Conservation (phyloP, 257 asterid genomes). For the Nemophila menziesii region DNA sequence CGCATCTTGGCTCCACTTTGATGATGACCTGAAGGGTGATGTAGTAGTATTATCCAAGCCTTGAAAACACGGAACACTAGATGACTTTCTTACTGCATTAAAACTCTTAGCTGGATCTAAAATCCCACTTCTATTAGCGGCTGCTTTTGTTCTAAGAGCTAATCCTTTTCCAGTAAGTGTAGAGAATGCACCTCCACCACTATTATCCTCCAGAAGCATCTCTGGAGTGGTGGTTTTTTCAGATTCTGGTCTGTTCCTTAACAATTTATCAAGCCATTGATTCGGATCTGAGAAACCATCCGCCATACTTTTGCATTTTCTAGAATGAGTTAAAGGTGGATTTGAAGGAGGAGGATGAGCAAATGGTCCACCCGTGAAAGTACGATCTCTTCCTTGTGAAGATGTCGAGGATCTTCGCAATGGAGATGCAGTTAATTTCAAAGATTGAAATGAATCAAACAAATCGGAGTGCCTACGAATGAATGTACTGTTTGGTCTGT, state of each 20-base stretch:
- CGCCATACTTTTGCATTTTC: slow-evolving; percentile 57
- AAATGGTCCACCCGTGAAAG: slow-evolving; percentile 37
- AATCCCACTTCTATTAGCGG: slow-evolving; percentile 43
- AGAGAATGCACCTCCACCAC: slow-evolving; percentile 28
- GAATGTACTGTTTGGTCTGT: slow-evolving; percentile 49
- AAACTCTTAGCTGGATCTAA: slow-evolving; percentile 23
- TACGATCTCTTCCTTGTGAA: slow-evolving; percentile 41
- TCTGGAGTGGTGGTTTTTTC: slow-evolving; percentile 41
- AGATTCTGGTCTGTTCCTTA: slow-evolving; percentile 47
- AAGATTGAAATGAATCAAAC: slow-evolving; percentile 63
- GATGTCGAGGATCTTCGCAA: slow-evolving; percentile 46
- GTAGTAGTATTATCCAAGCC: slow-evolving; percentile 45
- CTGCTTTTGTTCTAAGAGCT: slow-evolving; percentile 66
- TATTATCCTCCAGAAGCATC: slow-evolving; percentile 52
- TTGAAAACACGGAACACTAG: slow-evolving; percentile 58
- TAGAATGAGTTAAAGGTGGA: slow-evolving; percentile 42
- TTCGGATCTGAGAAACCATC: slow-evolving; percentile 38
- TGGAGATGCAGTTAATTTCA: slow-evolving; percentile 50
- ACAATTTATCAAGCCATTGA: slow-evolving; percentile 41
- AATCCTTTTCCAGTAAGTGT: slow-evolving; percentile 46
- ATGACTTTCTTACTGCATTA: slow-evolving; percentile 49
- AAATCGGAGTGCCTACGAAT: slow-evolving; percentile 54
- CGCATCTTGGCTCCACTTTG: slow-evolving; percentile 66
- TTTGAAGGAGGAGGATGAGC: slow-evolving; percentile 20
- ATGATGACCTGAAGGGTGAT: slow-evolving; percentile 45